Base-by-base conservation (phyloP, 345 rosid genomes). In the Lagerstroemia speciosa region DNA sequence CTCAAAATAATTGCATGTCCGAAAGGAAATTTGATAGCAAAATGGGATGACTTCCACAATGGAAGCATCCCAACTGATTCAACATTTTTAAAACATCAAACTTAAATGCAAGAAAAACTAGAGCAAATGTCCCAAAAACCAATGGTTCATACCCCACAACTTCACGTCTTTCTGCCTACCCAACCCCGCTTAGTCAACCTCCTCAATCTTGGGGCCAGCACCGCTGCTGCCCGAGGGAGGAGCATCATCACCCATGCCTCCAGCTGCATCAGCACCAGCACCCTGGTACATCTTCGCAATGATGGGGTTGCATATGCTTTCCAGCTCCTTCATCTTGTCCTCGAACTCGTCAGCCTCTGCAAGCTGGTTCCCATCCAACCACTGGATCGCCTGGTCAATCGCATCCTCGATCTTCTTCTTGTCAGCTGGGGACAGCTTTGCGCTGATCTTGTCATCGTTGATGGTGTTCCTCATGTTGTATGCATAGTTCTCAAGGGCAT, bases 181-280 rank as follows among this genome's bases (percentile, higher is more conserved):
- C 24, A 2, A 7, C n/a, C 1, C 31, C 17, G 67, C 60, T 78
- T 80, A 84, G 57, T 84, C 88, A 17, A 84, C 83, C 45, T 84
- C 88, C 66, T 84, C 88, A 16, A 84, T 84, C 86, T 84, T 84
- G 19, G 88, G 88, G 36, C 88, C 88, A 2, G 86, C 78, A 69
- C 78, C 82, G 6, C 83, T 70, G 41, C 80, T 71, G 27, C 84
- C 76, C 8, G 88, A 53, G 31, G 87, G 78, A 55, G 86, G 72
- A 71, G 16, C 72, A 53, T 34, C 69, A 24, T 69, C 83, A 10
- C 69, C 80, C 78, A 72, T 72, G 34, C 72, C 73, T 3, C 72
- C 76, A 24, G 15, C 63, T 6, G 27, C 37, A 17, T n/a, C 48
- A 6, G 64, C 16, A 8, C 46, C 71, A 46, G 64, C 71, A 55